These are phyloP conservation scores for Flaveria sonorensis DNA, from an alignment of 129 eudicot species.

Conservation along the genomic window DNA sequence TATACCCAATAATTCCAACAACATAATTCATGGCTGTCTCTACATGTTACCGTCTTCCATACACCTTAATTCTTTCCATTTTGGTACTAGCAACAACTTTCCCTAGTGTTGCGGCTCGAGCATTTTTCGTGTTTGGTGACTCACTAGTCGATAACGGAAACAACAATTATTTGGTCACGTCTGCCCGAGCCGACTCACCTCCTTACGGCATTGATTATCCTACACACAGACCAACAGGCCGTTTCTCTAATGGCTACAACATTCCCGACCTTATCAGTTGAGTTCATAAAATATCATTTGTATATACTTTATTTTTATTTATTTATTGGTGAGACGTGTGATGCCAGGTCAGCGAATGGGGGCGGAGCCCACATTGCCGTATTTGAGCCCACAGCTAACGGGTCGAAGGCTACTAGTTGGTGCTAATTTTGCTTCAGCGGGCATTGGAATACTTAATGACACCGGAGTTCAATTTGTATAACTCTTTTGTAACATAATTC, in stretches of 20 bases:
- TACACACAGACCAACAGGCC: constrained; percentile 45
- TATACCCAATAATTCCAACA: constrained; percentile 25
- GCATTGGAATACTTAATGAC: constrained; percentile 90
- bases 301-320: not conserved
- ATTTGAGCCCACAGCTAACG: constrained; percentile 58
- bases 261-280: constrained; percentile 44
- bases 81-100: constrained; percentile 9
- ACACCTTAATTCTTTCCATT: constrained; percentile 5
- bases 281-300: constrained; percentile 4
- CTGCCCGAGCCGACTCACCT: constrained; percentile 44
- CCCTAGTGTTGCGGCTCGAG: constrained; percentile 33
- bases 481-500: constrained; percentile 9
- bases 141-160: constrained; percentile 48
- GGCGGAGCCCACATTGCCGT: constrained; percentile 69
- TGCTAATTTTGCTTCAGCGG: constrained; percentile 93
- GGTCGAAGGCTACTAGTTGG: constrained; percentile 75
- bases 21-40: constrained; percentile 31
- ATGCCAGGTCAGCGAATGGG: constrained; percentile 67
- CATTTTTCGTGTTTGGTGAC: constrained; percentile 50
- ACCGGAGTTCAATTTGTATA: constrained; percentile 80
- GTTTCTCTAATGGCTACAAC: constrained; percentile 48
- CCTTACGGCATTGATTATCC: constrained; percentile 52
- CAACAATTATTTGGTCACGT: constrained; percentile 41
- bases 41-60: constrained; percentile 19
- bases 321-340: not conserved